Evolutionary conservation across 176 grass and related monocot genomes (phyloP).

Genomic region (Musa beccarii): DNA sequence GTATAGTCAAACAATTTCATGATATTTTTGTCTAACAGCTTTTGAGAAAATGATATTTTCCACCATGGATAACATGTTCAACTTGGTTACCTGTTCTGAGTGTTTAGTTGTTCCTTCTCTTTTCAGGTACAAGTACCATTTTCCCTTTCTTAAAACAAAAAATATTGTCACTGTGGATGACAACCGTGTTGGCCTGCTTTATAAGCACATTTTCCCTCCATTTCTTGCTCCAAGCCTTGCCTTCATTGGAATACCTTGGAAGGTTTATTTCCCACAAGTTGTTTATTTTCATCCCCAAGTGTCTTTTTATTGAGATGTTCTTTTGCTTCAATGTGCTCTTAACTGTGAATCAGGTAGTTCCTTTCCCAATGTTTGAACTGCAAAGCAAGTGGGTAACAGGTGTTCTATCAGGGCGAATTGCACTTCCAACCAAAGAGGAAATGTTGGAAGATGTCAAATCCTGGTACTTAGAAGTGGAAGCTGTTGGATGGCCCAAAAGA

Average conservation of each 20-base stretch:
- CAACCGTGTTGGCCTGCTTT: slow-evolving; percentile 42
- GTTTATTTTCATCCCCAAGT: neutral
- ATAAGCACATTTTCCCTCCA: slow-evolving; percentile 62
- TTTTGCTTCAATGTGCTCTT: neutral
- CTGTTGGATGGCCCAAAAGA: slow-evolving; percentile 72
- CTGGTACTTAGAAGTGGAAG: slow-evolving; percentile 30
- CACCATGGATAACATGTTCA: too few species aligned
- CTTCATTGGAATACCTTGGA: slow-evolving; percentile 56
- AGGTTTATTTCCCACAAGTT: slow-evolving; percentile 31
- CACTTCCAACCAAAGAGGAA: slow-evolving; percentile 45
- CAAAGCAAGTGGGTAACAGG: slow-evolving; percentile 90
- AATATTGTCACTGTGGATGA: slow-evolving; percentile 52
- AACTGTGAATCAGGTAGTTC: slow-evolving; percentile 38
- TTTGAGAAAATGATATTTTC: neutral
- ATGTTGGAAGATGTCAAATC: slow-evolving; percentile 70
- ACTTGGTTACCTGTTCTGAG: too few species aligned
- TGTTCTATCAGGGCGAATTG: slow-evolving; percentile 50
- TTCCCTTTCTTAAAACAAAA: slow-evolving; percentile 47
- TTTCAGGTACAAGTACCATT: slow-evolving; percentile 62
- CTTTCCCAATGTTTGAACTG: slow-evolving; percentile 74
- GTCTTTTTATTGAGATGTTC: neutral
- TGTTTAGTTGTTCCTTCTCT: neutral
- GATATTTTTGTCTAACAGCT: neutral
- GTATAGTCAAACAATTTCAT: neutral
- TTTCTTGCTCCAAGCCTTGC: slow-evolving; percentile 38